Evolutionary conservation across 495 filamentous ascomycete genomes (phyloP).

Genomic region (Acidiella bohemica): DNA sequence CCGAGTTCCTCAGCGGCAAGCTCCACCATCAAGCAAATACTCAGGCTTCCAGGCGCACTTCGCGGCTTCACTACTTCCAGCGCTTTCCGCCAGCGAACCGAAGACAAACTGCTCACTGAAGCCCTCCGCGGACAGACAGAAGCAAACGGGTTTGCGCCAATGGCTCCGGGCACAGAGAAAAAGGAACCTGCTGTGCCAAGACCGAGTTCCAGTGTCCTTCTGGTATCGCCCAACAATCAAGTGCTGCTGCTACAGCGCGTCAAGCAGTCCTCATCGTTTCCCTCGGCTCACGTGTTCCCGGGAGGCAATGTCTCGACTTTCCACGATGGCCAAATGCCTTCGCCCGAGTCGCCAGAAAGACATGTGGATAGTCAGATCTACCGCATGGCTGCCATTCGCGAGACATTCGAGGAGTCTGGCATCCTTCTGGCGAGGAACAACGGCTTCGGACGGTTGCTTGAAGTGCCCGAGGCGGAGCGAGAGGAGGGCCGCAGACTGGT

Average conservation of each 20-base stretch:
- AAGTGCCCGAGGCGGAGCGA: slow-evolving; percentile 43
- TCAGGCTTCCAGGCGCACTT: background rate
- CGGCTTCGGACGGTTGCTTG: slow-evolving; percentile 35
- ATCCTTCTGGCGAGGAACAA: slow-evolving; percentile 58
- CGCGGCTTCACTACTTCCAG: slow-evolving; percentile 1
- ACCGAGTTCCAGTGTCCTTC: slow-evolving; percentile 49
- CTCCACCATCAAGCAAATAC: no score
- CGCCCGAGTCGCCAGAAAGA: slow-evolving; percentile 31
- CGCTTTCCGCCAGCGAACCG: background rate
- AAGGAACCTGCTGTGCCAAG: slow-evolving; percentile 15
- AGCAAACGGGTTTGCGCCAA: slow-evolving; percentile 15
- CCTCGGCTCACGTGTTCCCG: slow-evolving; percentile 90
- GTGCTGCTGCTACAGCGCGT: slow-evolving; percentile 81
- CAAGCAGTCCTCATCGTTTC: slow-evolving; percentile 64
- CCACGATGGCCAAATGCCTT: slow-evolving; percentile 52
- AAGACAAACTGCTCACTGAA: slow-evolving; percentile 10
- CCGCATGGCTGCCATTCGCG: slow-evolving; percentile 65
- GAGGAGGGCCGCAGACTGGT: slow-evolving; percentile 55
- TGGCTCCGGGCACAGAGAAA: slow-evolving; percentile 11
- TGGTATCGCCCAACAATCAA: slow-evolving; percentile 75
- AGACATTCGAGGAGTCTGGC: slow-evolving; percentile 91
- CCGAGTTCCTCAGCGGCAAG: no score
- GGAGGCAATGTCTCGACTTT: slow-evolving; percentile 69
- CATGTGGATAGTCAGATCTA: slow-evolving; percentile 60
- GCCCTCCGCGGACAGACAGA: slow-evolving; percentile 11